A percentile compares a stretch with the other conserved stretches of the same genome.
Evolutionary conservation across 2,329 filamentous ascomycete species (phyloP).

Genomic region (Aspergillus sp.): DNA sequence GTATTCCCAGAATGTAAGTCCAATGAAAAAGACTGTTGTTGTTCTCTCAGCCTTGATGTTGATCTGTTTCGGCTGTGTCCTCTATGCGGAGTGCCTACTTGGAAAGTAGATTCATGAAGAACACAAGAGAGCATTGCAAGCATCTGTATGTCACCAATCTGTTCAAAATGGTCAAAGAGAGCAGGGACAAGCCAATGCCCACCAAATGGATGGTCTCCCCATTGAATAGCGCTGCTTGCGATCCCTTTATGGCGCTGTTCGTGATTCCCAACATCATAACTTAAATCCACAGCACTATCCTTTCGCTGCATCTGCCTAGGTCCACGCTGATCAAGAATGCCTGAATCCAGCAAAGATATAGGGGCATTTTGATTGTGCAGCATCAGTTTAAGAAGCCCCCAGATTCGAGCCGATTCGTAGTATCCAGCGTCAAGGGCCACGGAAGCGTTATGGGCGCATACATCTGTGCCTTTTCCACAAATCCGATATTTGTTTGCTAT

Average conservation of each 20-base stretch:
- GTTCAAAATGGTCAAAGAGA: constrained; percentile 57
- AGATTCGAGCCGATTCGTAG: constrained; percentile 71
- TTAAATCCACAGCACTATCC: constrained; percentile 29
- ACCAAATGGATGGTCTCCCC: constrained; percentile 55
- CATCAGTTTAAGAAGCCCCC: constrained; percentile 75
- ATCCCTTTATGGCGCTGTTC: constrained; percentile 31
- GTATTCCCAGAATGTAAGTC: constrained; percentile 44
- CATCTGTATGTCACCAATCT: constrained; percentile 59
- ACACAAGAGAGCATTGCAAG: constrained; percentile 62
- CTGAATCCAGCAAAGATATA: constrained; percentile 56
- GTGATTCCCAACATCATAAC: constrained; percentile 25
- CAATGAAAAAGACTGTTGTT: constrained; percentile 39
- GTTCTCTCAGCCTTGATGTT: constrained; percentile 36
- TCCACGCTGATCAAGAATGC: constrained; percentile 63
- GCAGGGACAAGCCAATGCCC: constrained; percentile 52
- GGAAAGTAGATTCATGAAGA: constrained; percentile 47
- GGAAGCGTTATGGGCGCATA: constrained; percentile 78
- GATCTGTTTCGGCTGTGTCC: constrained; percentile 8
- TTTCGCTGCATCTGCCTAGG: constrained; percentile 42
- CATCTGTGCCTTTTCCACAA: constrained; percentile 73
- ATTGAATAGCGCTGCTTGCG: constrained; percentile 45
- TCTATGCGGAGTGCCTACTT: constrained; percentile 27
- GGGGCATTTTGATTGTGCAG: constrained; percentile 72
- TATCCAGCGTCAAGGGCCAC: constrained; percentile 69
- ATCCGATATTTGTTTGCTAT: constrained; percentile 78